Percentiles rank a stretch among this genome's conserved stretches.
Conservation (phyloP, 305 asterid species). For the Solanum chacoense region DNA sequence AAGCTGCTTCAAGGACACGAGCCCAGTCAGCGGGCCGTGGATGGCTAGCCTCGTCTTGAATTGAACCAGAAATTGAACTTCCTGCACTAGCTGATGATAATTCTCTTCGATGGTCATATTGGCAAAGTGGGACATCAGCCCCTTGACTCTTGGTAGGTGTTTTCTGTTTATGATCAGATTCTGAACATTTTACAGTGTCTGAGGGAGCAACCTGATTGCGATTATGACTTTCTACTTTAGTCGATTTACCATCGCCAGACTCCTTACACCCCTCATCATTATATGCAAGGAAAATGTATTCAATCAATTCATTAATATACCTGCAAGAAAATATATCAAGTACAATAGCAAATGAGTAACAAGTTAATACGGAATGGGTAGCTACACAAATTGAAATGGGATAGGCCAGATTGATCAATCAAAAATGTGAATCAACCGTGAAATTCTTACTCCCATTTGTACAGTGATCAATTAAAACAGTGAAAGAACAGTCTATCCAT, state of each 20-base stretch:
- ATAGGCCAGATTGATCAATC: background rate
- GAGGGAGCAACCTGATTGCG: conserved; percentile 22
- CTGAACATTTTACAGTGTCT: conserved; percentile 33
- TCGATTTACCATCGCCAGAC: conserved; percentile 24
- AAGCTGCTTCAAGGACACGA: conserved; percentile 75
- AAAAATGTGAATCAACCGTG: background rate
- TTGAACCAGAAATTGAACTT: conserved; percentile 20
- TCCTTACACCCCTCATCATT: conserved; percentile 46
- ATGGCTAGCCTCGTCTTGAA: conserved; percentile 32
- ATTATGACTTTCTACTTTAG: conserved; percentile 28
- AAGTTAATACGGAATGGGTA: background rate
- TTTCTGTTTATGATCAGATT: conserved; percentile 27
- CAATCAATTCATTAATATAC: conserved; percentile 90
- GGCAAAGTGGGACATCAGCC: conserved; percentile 23
- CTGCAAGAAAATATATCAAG: conserved; percentile 24
- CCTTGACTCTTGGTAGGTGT: conserved; percentile 24
- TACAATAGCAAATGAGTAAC: background rate
- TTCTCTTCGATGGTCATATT: conserved; percentile 30
- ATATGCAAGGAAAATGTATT: conserved; percentile 51
- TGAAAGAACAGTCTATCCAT: background rate
- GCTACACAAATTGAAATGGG: background rate
- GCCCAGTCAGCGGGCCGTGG: conserved; percentile 83
- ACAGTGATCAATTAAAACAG: background rate
- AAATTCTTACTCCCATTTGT: background rate
- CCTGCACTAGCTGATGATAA: conserved; percentile 23